A percentile compares a stretch with the other conserved stretches of the same genome.
Conservation (phyloP, 73 alveolate species). For the Paraurostyla sp. region DNA sequence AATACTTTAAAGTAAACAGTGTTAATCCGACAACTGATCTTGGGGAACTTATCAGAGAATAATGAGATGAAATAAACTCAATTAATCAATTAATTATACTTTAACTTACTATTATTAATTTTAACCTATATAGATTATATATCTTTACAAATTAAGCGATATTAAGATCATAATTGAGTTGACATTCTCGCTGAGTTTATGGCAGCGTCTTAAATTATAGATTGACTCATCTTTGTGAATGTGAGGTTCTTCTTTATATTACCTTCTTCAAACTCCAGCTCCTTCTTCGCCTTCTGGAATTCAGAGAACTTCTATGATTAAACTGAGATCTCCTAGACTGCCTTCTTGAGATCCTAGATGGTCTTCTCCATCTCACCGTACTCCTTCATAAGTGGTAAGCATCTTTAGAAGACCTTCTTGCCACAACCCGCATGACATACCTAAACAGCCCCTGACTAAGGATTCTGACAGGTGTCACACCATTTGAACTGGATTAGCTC, state of each 20-base stretch:
- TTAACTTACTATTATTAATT: no score
- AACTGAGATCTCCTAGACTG: neutral
- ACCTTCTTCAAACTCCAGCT: constrained; percentile 24
- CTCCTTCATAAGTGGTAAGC: constrained; percentile 54
- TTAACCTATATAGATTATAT: no score
- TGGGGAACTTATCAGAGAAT: no score
- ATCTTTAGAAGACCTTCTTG: constrained; percentile 29
- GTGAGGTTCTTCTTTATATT: constrained; percentile 15
- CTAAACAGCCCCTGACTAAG: constrained; percentile 42
- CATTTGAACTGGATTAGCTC: constrained; percentile 26
- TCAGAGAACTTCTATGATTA: constrained; percentile 11
- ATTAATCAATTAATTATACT: no score
- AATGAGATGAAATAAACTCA: no score
- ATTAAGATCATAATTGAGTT: no score
- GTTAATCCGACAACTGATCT: neutral
- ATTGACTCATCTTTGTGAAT: neutral
- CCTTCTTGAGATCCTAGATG: neutral
- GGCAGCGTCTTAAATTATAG: neutral
- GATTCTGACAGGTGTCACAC: constrained; percentile 49
- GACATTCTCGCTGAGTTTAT: no score
- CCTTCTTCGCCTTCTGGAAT: constrained; percentile 44
- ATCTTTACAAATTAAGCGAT: no score
- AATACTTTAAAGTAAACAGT: constrained; percentile 45
- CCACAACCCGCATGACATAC: constrained; percentile 60
- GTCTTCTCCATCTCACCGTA: constrained; percentile 46